Base-by-base conservation (phyloP, 257 asterid species). In the Plantago elongata region DNA sequence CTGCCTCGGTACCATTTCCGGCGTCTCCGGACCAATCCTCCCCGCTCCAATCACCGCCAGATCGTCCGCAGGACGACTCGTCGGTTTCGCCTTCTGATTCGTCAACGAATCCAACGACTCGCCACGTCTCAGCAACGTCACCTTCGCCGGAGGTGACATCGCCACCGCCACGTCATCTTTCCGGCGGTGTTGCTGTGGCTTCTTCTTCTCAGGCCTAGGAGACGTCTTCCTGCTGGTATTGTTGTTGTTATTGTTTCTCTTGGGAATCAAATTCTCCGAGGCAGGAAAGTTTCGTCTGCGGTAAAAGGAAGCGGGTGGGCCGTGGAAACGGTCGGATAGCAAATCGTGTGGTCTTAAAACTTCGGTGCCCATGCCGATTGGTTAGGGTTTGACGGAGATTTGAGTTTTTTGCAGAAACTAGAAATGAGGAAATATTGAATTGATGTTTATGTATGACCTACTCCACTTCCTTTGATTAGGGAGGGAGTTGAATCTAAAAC, bases 31-130 rank as follows among this genome's bases (percentile, higher is more conserved):
- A 5, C 82, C 83, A 34, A 71, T 68, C 61, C 77, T 63, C 1
- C 62, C 66, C 16, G 73, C 59, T 3, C 69, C 78, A 6, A 45
- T 15, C 9, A 79, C 71, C 16, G 76, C 73, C 73, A 84, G 47
- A 57, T 79, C 91, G 69, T 74, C 85, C 52, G 60, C 67, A 40
- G 65, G 60, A 61, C 10, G 67, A 18, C 47, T 62, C 54, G 13
- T 45, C 9, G 4, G 52, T 51, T 30, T 60, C 1, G 37, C 62
- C 54, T 17, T 73, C 77, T 0, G 82, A 16, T 50, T 13, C 40
- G 80, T 69, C 2, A 85, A 13, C 30, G 78, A 79, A 64, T 75
- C 83, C 65, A 82, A 62, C 48, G 92, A 81, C 43, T 77, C 78
- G 2, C 77, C 77, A 16, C 77, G 61, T 12, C 69, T 57, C 46